Evolutionary conservation across 1,139 yeast genomes (phyloP).

Genomic region (Suhomyces atakaporum): DNA sequence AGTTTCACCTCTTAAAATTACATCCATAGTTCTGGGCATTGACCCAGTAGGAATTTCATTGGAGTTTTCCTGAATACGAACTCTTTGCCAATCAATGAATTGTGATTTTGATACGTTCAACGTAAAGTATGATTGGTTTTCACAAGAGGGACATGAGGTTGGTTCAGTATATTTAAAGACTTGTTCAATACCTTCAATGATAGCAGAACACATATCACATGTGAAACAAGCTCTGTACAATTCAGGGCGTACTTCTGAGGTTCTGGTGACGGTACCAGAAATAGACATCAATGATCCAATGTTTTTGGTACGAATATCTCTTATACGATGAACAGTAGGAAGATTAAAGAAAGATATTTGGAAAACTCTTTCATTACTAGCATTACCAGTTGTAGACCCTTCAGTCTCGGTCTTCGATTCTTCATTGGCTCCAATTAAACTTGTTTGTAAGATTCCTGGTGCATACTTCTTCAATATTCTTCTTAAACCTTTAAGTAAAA

Average conservation of each 20-base stretch:
- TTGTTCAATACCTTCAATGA: slow-evolving; percentile 90
- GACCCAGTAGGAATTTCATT: slow-evolving; percentile 97
- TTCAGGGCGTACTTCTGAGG: slow-evolving; percentile 97
- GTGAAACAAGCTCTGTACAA: slow-evolving; percentile 82
- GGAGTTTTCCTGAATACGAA: slow-evolving; percentile 92
- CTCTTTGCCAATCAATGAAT: slow-evolving; percentile 96
- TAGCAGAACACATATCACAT: slow-evolving; percentile 85
- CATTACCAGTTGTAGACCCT: slow-evolving; percentile 29
- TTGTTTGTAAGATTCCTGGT: slow-evolving; percentile 65
- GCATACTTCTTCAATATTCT: slow-evolving; percentile 73
- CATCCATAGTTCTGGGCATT: slow-evolving; percentile 97
- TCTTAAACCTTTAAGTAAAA: slow-evolving; percentile 72
- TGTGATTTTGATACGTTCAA: slow-evolving; percentile 80
- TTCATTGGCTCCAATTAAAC: slow-evolving; percentile 31
- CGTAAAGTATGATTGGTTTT: slow-evolving; percentile 84
- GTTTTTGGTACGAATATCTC: slow-evolving; percentile 87
- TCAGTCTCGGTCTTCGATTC: slow-evolving; percentile 19
- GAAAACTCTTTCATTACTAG: slow-evolving; percentile 68
- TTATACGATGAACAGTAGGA: slow-evolving; percentile 79
- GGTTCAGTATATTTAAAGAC: slow-evolving; percentile 95
- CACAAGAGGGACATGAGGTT: slow-evolving; percentile 87
- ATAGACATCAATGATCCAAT: slow-evolving; percentile 85
- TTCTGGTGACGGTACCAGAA: slow-evolving; percentile 94
- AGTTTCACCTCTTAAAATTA: slow-evolving; percentile 87
- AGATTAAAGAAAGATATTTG: slow-evolving; percentile 89